A percentile compares a stretch with the other conserved stretches of the same genome.
Conservation (phyloP, 441 rosid species). For the Dalechampia spathulata region DNA sequence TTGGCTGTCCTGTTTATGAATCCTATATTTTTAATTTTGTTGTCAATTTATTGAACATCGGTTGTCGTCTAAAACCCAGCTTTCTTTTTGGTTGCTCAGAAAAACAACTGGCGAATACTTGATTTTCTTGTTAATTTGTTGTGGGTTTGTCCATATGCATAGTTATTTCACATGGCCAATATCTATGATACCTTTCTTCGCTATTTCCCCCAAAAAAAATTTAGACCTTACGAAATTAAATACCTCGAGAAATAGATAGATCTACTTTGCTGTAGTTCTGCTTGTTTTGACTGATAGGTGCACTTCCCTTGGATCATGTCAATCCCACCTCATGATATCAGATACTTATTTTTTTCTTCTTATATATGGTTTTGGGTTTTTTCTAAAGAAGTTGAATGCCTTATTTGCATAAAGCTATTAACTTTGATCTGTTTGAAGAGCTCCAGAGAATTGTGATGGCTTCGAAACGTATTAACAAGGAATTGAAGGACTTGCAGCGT, state of each 20-base stretch:
- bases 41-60: background rate
- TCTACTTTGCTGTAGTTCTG: background rate
- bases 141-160: too few species aligned
- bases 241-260: background rate
- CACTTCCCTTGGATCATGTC: too few species aligned
- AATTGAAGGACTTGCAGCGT: constrained; percentile 68
- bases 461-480: constrained; percentile 68
- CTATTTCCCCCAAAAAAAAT: background rate
- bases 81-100: constrained; percentile 1
- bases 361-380: too few species aligned
- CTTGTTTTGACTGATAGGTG: background rate
- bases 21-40: background rate
- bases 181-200: background rate
- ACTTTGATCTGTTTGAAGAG: background rate
- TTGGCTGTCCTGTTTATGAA: background rate
- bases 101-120: background rate
- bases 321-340: too few species aligned
- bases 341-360: too few species aligned
- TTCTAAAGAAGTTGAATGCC: too few species aligned
- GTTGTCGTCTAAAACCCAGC: background rate
- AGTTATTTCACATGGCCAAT: too few species aligned
- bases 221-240: background rate
- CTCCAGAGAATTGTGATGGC: constrained; percentile 46
- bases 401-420: background rate
- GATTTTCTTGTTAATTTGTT: too few species aligned